These are phyloP conservation scores for Aegilops speltoides DNA, from an alignment of 176 grass and related monocot species.

Conservation along the genomic window DNA sequence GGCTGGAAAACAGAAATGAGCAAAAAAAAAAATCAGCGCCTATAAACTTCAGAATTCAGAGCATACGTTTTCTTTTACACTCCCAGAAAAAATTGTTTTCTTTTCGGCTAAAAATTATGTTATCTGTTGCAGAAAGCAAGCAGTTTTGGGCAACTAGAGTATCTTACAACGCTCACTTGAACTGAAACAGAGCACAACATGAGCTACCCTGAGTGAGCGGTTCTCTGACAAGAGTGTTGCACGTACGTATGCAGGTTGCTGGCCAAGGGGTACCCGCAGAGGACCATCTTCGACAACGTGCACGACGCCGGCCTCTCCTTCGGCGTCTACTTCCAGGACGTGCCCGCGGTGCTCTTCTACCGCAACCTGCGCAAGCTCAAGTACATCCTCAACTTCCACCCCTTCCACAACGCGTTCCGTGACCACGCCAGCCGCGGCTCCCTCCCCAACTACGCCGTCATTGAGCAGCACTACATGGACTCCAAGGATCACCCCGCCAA, in stretches of 20 bases:
- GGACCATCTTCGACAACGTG: constrained; percentile 83
- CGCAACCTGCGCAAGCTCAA: constrained; percentile 93
- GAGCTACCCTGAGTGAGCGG: too few species aligned
- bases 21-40: neutral
- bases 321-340: constrained; percentile 89
- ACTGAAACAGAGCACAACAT: too few species aligned
- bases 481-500: constrained; percentile 57
- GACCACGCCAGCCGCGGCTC: constrained; percentile 45
- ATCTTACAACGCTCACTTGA: too few species aligned
- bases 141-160: too few species aligned
- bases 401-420: constrained; percentile 44
- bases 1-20: neutral
- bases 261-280: constrained; percentile 63
- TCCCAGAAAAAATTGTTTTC: too few species aligned
- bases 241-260: constrained; percentile 27
- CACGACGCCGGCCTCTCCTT: constrained; percentile 70
- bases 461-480: constrained; percentile 94
- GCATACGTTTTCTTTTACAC: too few species aligned
- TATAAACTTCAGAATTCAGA: neutral
- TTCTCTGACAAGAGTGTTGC: neutral
- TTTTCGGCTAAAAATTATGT: too few species aligned
- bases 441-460: constrained; percentile 82
- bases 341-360: constrained; percentile 79
- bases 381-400: constrained; percentile 75
- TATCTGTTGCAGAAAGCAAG: neutral